These are phyloP conservation scores for Proteromonas lacertae DNA, from an alignment of 352 stramenopile species.

Conservation along the genomic window DNA sequence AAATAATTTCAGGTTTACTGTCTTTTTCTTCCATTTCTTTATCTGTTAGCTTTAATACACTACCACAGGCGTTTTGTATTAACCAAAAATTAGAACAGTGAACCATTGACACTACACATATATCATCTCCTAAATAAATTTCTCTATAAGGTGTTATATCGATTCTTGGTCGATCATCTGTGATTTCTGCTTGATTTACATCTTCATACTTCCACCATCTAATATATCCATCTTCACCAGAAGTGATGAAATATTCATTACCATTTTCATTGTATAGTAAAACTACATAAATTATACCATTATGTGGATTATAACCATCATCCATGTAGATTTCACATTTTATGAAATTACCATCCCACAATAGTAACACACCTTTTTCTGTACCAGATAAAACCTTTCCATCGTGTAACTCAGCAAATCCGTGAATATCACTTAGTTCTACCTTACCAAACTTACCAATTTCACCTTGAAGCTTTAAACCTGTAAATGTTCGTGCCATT, in stretches of 20 bases:
- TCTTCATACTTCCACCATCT: conserved; percentile 43
- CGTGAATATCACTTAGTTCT: conserved; percentile 56
- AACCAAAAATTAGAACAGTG: neutral
- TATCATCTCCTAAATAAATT: conserved; percentile 13
- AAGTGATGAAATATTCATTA: conserved; percentile 12
- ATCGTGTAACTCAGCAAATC: conserved; percentile 62
- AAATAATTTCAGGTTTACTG: conserved; percentile 1
- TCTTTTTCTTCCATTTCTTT: neutral
- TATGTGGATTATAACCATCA: conserved; percentile 24
- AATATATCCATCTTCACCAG: conserved; percentile 31
- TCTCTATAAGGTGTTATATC: conserved; percentile 24
- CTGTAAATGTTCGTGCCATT: conserved; percentile 73
- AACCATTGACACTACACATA: conserved; percentile 5
- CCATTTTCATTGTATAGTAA: neutral
- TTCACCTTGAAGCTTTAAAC: conserved; percentile 64
- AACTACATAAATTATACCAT: conserved; percentile 18
- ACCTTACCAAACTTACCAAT: conserved; percentile 77
- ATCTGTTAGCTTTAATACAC: neutral
- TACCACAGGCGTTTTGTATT: neutral
- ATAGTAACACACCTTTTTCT: conserved; percentile 21
- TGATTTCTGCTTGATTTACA: conserved; percentile 41
- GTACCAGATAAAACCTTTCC: conserved; percentile 28
- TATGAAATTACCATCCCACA: conserved; percentile 79
- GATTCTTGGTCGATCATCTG: conserved; percentile 28
- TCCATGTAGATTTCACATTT: conserved; percentile 47